Evolutionary conservation across 1,284 basidiomycete species (phyloP).

Genomic region (Naganishia sp.): DNA sequence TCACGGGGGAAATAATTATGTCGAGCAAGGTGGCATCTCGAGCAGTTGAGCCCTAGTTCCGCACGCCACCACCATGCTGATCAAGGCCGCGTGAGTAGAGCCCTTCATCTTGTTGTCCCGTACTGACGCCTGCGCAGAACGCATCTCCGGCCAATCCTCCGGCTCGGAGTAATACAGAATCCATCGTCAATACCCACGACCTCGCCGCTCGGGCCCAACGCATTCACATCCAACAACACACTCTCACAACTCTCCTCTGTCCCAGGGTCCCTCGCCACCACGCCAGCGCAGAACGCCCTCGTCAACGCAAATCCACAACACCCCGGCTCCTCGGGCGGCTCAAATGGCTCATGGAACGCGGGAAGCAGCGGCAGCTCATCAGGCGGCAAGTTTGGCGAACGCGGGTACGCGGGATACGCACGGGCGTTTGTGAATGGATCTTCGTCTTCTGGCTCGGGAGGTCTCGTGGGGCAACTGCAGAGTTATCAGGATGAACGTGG

Average conservation of each 20-base stretch:
- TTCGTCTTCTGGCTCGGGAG: slow-evolving; percentile 36
- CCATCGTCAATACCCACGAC: slow-evolving; percentile 29
- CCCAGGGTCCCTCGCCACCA: slow-evolving; percentile 36
- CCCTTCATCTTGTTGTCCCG: not conserved
- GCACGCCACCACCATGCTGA: slow-evolving; percentile 40
- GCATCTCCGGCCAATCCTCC: slow-evolving; percentile 52
- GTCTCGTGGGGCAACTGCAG: slow-evolving; percentile 38
- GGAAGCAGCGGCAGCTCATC: slow-evolving; percentile 18
- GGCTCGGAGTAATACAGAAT: slow-evolving; percentile 38
- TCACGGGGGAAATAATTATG: too few species aligned
- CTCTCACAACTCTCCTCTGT: slow-evolving; percentile 41
- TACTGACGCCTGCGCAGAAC: slow-evolving; percentile 37
- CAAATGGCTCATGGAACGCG: slow-evolving; percentile 35
- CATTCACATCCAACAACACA: slow-evolving; percentile 54
- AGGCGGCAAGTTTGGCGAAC: slow-evolving; percentile 15
- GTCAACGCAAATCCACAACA: slow-evolving; percentile 39
- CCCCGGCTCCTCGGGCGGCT: slow-evolving; percentile 34
- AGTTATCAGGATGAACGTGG: slow-evolving; percentile 39
- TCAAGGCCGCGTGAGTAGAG: slow-evolving; percentile 49
- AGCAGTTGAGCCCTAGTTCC: too few species aligned
- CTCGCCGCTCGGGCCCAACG: slow-evolving; percentile 41
- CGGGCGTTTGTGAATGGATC: slow-evolving; percentile 32
- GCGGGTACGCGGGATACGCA: slow-evolving; percentile 31
- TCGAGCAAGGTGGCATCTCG: too few species aligned
- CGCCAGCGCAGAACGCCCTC: slow-evolving; percentile 47